Base-by-base conservation (phyloP, 1,139 yeast genomes). In the Candida labiduridarum region DNA sequence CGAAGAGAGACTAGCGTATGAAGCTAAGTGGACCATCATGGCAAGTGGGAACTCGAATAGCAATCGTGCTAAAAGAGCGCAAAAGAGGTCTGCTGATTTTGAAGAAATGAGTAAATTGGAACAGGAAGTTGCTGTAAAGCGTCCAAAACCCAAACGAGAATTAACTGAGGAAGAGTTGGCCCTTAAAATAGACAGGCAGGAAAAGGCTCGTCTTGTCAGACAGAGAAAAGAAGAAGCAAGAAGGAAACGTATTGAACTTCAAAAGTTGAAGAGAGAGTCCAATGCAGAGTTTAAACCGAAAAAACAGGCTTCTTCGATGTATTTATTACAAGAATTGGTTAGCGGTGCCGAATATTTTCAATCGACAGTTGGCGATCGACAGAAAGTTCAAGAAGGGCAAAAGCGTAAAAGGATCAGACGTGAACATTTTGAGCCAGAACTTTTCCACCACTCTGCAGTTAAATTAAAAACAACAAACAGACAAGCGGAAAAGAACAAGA, bases 341-440 rank as follows among this genome's bases (percentile, higher is more conserved):
- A 68, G 59, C 34, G 72, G 68, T 38, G 68, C 78, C 0, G 64
- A 63, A 10, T 71, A 72, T 56, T 74, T 74, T 50, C 78, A 74
- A 57, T 64, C 73, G 30, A 69, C 73, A 12, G 66, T 71, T 2
- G 79, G 79, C 16, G 70, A 74, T 50, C 65, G 66, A 16, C 59
- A 63, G 44, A 47, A 59, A 25, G 61, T 74, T 10, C 63, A 64
- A 50, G 61, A 57, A 15, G 76, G 77, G 12, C 69, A 63, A 36
- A 72, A 70, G 56, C 60, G 79, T 46, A 64, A 62, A 50, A 58
- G 77, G 35, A 60, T 60, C 18, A 67, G 65, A 42, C 61, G 72
- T 0, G 60, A 60, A 14, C 61, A 61, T 46, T 69, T 53, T 44
- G 59, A 59, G 19, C 74, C 76, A 3, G 69, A 64, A 45, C 47